Evolutionary conservation across 495 filamentous ascomycete genomes (phyloP).

Genomic region (Penicillium egyptiacum): DNA sequence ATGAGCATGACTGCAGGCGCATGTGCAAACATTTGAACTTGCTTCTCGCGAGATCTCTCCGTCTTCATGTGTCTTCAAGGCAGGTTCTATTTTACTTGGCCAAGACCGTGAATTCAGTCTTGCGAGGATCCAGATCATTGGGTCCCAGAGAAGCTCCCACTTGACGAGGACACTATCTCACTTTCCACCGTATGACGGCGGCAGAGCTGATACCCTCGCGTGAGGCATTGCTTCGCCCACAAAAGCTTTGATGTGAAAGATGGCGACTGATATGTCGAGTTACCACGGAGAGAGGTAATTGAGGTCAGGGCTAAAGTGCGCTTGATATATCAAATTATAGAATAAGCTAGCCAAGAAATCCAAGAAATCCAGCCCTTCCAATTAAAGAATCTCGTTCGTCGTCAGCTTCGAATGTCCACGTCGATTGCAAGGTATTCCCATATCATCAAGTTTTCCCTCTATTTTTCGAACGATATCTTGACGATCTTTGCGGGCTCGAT

Average conservation of each 20-base stretch:
- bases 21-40: no score
- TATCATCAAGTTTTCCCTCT: not conserved
- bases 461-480: conserved; percentile 21
- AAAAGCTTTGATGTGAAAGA: not conserved
- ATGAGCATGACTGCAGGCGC: no score
- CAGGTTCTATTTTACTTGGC: conserved; percentile 11
- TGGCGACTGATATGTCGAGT: not conserved
- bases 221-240: not conserved
- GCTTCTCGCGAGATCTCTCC: not conserved
- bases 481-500: conserved; percentile 35
- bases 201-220: not conserved
- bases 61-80: conserved; percentile 21
- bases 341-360: not conserved
- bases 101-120: conserved; percentile 15
- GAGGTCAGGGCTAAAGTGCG: no score
- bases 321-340: not conserved
- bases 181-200: not conserved
- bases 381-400: not conserved
- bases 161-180: not conserved
- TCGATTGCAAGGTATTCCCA: not conserved
- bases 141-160: conserved; percentile 17
- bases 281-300: not conserved
- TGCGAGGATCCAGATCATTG: conserved; percentile 18
- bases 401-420: not conserved
- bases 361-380: not conserved